Evolutionary conservation across 139 green algal species (phyloP), one percentile per base, ranked within the genome.

Genomic region (Chlorella sp.): DNA sequence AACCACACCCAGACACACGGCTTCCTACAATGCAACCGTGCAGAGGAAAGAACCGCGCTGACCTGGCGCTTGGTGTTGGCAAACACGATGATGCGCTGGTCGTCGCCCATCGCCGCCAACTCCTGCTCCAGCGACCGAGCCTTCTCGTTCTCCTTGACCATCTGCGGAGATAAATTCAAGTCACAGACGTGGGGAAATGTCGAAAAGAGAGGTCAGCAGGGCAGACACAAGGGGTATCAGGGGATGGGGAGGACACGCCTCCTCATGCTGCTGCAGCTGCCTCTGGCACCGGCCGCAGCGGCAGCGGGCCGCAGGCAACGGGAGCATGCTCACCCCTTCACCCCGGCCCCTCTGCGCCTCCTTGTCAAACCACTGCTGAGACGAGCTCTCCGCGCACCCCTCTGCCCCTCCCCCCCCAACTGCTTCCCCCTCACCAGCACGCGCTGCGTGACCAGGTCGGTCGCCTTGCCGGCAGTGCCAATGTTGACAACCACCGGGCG

Each of bases 1-100:
- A 82, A 24, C 69, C 86, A 30, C 86, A 32, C 34, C 39, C 22
- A 61, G 12, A 68, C 40, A 19, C 73, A 18, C 73, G 28, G 30
- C 73, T n/a, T 1, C n/a, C 73, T 16, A 18, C n/a, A 21, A 21
- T 11, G 4, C 73, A 9, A 42, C 4, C 73, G 18, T 78, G 30
- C 75, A 21, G 7, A 66, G 24, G 2, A 53, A 40, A 7, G 30
- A 1, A 30, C 11, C 26, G 15, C 5, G 5, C 88, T 19, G 82
- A 83, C 78, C 78, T 86, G 80, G 22, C 85, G 83, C 89, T 97
- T 98, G 85, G 96, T 99, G 95, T 99, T 99, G 77, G 97, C 97
- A 94, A 99, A 99, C 37, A 99, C 96, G 81, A 99, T 99, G 83
- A 95, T 94, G 88, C 95, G 94, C 91, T 96, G 95, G 79, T 97